Conservation (phyloP, 805 yeast genomes). For the Pichia phayaonensis region DNA sequence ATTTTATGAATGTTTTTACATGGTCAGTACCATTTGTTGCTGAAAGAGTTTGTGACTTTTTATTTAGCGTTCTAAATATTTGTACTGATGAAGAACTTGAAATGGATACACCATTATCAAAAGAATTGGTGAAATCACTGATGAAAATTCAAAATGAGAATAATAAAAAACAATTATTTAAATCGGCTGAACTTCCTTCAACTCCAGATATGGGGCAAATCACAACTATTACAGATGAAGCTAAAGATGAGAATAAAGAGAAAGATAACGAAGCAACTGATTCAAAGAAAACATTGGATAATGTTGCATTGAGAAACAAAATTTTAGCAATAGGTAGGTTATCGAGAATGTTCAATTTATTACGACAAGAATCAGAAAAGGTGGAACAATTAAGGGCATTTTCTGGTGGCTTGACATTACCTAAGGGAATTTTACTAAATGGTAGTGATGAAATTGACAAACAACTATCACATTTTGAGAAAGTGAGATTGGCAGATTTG, state of each 20-base stretch:
- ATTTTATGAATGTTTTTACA: slow-evolving; percentile 93
- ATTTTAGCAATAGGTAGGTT: slow-evolving; percentile 94
- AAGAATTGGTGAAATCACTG: slow-evolving; percentile 30
- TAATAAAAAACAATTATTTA: not conserved
- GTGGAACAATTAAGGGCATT: slow-evolving; percentile 73
- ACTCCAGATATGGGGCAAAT: not conserved
- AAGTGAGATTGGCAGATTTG: slow-evolving; percentile 72
- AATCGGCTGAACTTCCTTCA: not conserved
- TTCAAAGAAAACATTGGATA: slow-evolving; percentile 18
- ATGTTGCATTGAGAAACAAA: slow-evolving; percentile 64
- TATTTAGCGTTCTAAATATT: slow-evolving; percentile 80
- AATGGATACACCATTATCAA: slow-evolving; percentile 54
- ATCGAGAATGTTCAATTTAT: slow-evolving; percentile 84
- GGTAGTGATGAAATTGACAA: slow-evolving; percentile 74
- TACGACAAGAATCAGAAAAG: slow-evolving; percentile 83
- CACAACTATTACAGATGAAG: not conserved
- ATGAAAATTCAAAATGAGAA: slow-evolving; percentile 16
- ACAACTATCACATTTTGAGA: slow-evolving; percentile 70
- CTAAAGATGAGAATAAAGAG: not conserved
- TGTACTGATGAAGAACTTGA: slow-evolving; percentile 94
- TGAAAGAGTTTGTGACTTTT: slow-evolving; percentile 89
- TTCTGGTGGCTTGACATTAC: slow-evolving; percentile 62
- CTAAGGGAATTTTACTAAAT: slow-evolving; percentile 78
- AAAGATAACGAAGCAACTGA: slow-evolving; percentile 3
- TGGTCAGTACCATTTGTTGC: slow-evolving; percentile 98